These are phyloP conservation scores for Cytospora piceicola DNA, from an alignment of 2,329 filamentous ascomycete species.

Conservation along the genomic window DNA sequence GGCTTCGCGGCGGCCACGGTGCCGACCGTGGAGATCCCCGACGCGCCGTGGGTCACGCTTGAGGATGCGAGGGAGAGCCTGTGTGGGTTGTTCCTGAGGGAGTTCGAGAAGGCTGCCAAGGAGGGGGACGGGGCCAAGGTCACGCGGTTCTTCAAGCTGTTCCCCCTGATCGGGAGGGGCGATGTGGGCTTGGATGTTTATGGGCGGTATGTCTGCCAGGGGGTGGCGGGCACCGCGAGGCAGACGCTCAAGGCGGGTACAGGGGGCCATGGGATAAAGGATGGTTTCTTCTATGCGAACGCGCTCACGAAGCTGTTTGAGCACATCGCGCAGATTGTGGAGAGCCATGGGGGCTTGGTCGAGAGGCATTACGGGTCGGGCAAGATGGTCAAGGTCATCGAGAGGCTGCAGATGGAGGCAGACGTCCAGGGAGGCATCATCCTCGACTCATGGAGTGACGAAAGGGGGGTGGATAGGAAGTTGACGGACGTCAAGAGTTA, in stretches of 20 bases:
- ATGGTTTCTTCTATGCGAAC: constrained; percentile 89
- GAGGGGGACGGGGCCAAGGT: constrained; percentile 89
- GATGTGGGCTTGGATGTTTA: constrained; percentile 94
- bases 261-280: constrained; percentile 60
- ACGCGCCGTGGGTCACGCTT: constrained; percentile 84
- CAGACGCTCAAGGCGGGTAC: constrained; percentile 74
- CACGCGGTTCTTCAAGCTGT: constrained; percentile 96
- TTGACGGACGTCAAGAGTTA: constrained; percentile 97
- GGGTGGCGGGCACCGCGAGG: constrained; percentile 83
- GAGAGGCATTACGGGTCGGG: constrained; percentile 91
- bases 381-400: constrained; percentile 93
- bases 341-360: constrained; percentile 86
- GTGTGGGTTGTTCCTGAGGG: constrained; percentile 86
- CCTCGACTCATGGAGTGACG: constrained; percentile 93
- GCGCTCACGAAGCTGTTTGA: constrained; percentile 92
- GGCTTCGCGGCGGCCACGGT: constrained; percentile 91
- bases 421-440: constrained; percentile 97
- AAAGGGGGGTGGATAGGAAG: constrained; percentile 80
- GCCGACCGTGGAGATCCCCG: constrained; percentile 92
- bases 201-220: constrained; percentile 92
- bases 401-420: constrained; percentile 89
- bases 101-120: constrained; percentile 89
- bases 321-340: constrained; percentile 95
- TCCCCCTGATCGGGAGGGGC: constrained; percentile 87
- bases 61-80: constrained; percentile 86